Base-by-base conservation (phyloP, 1,139 yeast species). In the Saccharomyces hybrid region DNA sequence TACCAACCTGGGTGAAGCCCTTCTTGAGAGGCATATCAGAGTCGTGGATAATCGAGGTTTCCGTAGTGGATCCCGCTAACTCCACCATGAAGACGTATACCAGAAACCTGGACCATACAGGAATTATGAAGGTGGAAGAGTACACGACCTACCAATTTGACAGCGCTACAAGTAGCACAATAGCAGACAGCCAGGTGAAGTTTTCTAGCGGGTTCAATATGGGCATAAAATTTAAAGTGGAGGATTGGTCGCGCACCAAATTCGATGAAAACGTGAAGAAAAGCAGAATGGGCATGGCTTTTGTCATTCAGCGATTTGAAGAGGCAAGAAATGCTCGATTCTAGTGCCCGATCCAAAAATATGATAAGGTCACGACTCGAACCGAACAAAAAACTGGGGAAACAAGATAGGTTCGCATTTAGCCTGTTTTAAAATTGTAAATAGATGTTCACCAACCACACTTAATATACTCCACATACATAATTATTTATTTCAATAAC, bases 91-190 rank as follows among this genome's bases (percentile, higher is more conserved):
- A 74, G 57, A 82, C 96, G 1, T 89, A 88, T 73, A 84, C 91
- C 7, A 79, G 91, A 59, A 93, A 93, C 68, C 73, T 93, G 52
- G 98, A 93, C 68, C 97, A 93, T 69, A 82, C 89, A 2, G 78
- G 81, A 61, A 81, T 91, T 55, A 79, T 93, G 57, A 77, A 85
- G 60, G 87, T 93, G 20, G 96, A 89, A 66, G 98, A 93, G 65
- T 80, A 73, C 61, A 81, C 89, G 42, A 75, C 74, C 1, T 91
- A 83, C 66, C 61, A 67, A 25, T 75, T 70, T 42, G 63, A 67
- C 41, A 55, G 58, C 13, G 49, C 38, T 1, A 28, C 34, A 13
- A 54, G 57, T 9, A 56, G 49, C 29, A 68, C 71, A 1, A 48
- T 55, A 31, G 70, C 64, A 20, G 54, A 60, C 38, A 66, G 81